Base-by-base conservation (phyloP, 345 rosid genomes). In the Luvunga scandens region DNA sequence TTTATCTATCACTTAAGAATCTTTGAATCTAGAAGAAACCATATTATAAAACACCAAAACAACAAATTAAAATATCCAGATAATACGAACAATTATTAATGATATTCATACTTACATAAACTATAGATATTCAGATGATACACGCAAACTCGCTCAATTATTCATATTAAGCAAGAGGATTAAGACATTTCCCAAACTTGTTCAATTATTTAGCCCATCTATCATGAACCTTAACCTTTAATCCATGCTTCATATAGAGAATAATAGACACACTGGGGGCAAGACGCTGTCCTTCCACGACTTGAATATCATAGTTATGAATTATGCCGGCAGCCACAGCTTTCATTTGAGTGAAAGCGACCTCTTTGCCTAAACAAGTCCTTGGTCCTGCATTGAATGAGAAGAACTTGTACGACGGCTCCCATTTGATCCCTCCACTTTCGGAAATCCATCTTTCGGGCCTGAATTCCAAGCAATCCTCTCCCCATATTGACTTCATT, bases 401-500 rank as follows among this genome's bases (percentile, higher is more conserved):
- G 0, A 64, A 62, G 70, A 75, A 75, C 78, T 56, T 72, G 65
- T 28, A 31, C 8, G 62, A 25, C 3, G 39, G 75, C 2, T 53
- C 42, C 5, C 80, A 84, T 61, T 34, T 82, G 5, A 86, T 65
- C 63, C 72, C 63, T 53, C 89, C 87, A 42, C 24, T 66, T 13
- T 59, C 67, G 2, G 80, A 59, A 24, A 84, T 84, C 89, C 89
- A 84, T 50, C 89, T 78, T 25, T 84, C 89, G 0, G 89, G 89
- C 77, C 65, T 84, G 39, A 86, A 86, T 69, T 84, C 83, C 13
- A 72, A 19, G 73, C 85, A 77, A 59, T 84, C 89, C n/a, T 84
- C 77, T 27, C 89, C 87, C 89, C 89, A 86, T 0, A 82, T 72
- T 0, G 73, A 80, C 9, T 70, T 50, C 82, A 80, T 80, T 57